phyloP scores from a whole-genome alignment of 352 stramenopile species.

The Pythium volutum region DNA sequence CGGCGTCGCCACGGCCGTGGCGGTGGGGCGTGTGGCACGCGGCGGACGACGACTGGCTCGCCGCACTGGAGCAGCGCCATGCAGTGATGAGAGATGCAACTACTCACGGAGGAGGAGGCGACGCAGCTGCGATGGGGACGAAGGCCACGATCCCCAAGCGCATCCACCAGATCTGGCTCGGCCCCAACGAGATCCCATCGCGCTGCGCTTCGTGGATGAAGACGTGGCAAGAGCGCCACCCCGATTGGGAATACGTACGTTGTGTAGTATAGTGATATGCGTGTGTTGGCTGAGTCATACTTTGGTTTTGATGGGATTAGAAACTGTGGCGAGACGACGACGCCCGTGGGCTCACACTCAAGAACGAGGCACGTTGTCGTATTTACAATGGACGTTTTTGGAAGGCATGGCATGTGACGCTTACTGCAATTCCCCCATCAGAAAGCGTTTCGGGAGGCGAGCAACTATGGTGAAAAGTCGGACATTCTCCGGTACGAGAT shows the following conservation, averaged over 20 bases:
- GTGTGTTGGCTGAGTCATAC: neutral
- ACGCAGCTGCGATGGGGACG: neutral
- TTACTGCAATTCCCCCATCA: neutral
- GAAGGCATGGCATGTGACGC: no score
- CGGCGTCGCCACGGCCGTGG: constrained; percentile 16
- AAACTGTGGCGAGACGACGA: constrained; percentile 54
- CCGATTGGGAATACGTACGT: constrained; percentile 29
- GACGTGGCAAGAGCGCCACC: constrained; percentile 43
- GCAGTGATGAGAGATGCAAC: no score
- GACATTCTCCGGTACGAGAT: constrained; percentile 80
- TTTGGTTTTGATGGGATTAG: constrained; percentile 15
- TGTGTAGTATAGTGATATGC: neutral
- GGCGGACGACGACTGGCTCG: constrained; percentile 28
- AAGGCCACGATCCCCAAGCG: constrained; percentile 4
- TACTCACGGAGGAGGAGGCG: neutral
- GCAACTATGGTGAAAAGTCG: constrained; percentile 68
- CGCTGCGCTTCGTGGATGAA: constrained; percentile 37
- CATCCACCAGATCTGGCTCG: constrained; percentile 78
- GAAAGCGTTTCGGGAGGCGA: constrained; percentile 41
- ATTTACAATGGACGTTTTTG: neutral
- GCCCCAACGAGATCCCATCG: constrained; percentile 26
- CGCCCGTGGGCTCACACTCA: constrained; percentile 21
- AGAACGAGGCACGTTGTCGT: constrained; percentile 32
- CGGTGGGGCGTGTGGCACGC: constrained; percentile 37
- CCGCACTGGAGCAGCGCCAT: constrained; percentile 25